Evolutionary conservation across 768 basidiomycete genomes (phyloP).

Genomic region (Rubroboletus satanas): DNA sequence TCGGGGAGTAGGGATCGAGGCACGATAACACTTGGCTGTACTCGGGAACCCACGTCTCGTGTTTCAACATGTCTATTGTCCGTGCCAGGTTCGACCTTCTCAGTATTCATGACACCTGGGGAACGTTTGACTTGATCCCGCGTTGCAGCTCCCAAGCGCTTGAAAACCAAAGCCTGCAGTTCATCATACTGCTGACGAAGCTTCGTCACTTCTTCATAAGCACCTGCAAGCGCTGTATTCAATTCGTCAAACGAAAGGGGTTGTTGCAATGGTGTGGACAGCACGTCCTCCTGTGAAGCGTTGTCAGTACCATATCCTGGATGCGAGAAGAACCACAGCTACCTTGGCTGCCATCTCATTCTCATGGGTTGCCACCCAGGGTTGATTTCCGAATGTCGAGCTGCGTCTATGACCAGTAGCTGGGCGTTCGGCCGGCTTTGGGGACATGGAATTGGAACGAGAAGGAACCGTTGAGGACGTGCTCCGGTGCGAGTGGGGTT

Average conservation of each 20-base stretch:
- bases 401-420: constrained; percentile 17
- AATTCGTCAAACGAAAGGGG: constrained; percentile 26
- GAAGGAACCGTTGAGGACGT: constrained; percentile 8
- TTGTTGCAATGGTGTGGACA: background rate
- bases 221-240: constrained; percentile 21
- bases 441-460: constrained; percentile 16
- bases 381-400: constrained; percentile 23
- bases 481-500: constrained; percentile 6
- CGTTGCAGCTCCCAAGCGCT: constrained; percentile 8
- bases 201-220: constrained; percentile 22
- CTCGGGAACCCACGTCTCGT: background rate
- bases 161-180: constrained; percentile 17
- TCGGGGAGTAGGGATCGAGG: background rate
- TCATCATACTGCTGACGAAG: constrained; percentile 27
- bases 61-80: background rate
- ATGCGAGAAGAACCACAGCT: constrained; percentile 1
- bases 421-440: constrained; percentile 2
- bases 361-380: constrained; percentile 11
- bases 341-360: constrained; percentile 6
- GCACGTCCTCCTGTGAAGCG: constrained; percentile 7
- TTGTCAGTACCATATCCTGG: constrained; percentile 2
- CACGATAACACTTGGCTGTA: background rate
- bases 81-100: background rate
- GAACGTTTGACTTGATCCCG: background rate
- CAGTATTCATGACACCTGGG: background rate